A percentile compares a stretch with the other conserved stretches of the same genome.
These are phyloP conservation scores for Trametes maxima DNA, from an alignment of 768 basidiomycete species.

Conservation along the genomic window DNA sequence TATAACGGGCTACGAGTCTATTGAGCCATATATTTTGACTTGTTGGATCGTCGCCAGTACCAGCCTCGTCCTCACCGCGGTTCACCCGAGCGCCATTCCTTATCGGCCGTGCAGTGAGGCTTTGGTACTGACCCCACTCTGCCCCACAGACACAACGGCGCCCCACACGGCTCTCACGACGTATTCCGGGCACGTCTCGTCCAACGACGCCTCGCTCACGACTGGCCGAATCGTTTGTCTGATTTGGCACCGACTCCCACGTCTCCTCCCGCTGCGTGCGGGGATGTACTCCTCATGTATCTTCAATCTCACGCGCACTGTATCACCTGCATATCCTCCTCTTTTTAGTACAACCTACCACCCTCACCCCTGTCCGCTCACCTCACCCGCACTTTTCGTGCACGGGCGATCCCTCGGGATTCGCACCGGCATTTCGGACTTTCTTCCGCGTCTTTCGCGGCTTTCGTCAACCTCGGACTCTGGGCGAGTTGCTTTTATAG, in stretches of 20 bases:
- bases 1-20: not conserved
- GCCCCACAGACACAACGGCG: conserved; percentile 26
- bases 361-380: not conserved
- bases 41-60: not conserved
- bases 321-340: not conserved
- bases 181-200: conserved; percentile 28
- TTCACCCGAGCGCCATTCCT: not conserved
- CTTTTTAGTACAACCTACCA: not conserved
- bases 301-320: conserved; percentile 14
- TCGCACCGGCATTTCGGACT: not conserved
- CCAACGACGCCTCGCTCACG: conserved; percentile 26
- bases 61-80: not conserved
- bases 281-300: conserved; percentile 18
- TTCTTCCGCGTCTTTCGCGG: not conserved
- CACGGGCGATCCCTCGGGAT: not conserved
- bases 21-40: not conserved
- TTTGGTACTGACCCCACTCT: not conserved
- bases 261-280: not conserved
- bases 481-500: not conserved
- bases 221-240: conserved; percentile 26
- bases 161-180: conserved; percentile 26
- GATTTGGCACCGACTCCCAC: not conserved
- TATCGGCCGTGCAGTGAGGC: not conserved
- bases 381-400: not conserved
- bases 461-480: not conserved